Conservation (phyloP, 805 yeast genomes). For the Cyberlindnera mycetangii region DNA sequence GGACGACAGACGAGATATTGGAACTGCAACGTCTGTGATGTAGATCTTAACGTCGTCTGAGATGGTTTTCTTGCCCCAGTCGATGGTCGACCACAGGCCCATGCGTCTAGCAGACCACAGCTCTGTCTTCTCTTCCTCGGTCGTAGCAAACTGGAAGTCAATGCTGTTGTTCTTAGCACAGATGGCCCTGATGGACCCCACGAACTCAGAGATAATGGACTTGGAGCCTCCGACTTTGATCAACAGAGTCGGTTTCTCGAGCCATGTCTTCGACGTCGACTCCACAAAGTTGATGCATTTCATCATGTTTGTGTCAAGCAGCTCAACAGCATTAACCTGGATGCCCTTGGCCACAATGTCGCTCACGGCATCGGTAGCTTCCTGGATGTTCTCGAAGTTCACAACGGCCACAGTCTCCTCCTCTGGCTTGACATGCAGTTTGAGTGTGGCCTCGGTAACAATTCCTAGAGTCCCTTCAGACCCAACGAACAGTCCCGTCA, state of each 20-base stretch:
- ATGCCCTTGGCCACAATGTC: conserved; percentile 60
- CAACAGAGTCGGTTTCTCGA: conserved; percentile 58
- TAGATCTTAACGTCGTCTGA: conserved; percentile 52
- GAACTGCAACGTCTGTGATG: conserved; percentile 85
- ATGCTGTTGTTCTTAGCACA: conserved; percentile 52
- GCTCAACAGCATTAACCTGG: conserved; percentile 70
- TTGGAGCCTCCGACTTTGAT: conserved; percentile 59
- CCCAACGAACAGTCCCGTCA: conserved; percentile 73
- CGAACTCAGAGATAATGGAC: conserved; percentile 45
- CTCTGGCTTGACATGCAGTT: conserved; percentile 62
- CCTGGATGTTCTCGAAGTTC: conserved; percentile 61
- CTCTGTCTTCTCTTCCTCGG: conserved; percentile 59
- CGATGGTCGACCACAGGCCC: conserved; percentile 61
- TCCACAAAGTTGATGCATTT: conserved; percentile 57
- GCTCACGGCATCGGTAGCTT: conserved; percentile 70
- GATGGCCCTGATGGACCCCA: conserved; percentile 45
- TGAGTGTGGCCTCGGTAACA: conserved; percentile 73
- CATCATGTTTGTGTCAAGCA: conserved; percentile 73
- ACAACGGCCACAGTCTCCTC: conserved; percentile 67
- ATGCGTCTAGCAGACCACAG: conserved; percentile 78
- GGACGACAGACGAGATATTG: conserved; percentile 63
- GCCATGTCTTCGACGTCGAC: conserved; percentile 50
- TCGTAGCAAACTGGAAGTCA: conserved; percentile 61
- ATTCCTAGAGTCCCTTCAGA: conserved; percentile 80
- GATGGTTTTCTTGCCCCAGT: conserved; percentile 51